Percentiles rank a stretch among this genome's conserved stretches.
phyloP scores from a whole-genome alignment of 441 rosid genomes.

The Brassica balearica region DNA sequence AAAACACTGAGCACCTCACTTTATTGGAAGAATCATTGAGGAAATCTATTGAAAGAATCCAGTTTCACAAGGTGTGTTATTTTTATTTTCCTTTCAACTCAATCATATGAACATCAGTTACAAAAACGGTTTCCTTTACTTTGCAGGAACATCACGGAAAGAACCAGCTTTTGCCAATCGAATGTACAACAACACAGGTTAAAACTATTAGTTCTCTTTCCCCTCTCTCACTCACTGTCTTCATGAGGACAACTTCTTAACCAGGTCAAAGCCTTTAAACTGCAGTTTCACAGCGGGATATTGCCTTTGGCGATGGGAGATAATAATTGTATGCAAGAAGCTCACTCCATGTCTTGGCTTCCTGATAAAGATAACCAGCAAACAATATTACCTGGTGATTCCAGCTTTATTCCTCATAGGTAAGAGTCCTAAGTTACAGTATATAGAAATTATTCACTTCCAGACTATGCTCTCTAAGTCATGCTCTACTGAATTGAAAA shows the following conservation, averaged over 20 bases:
- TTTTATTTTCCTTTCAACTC: slow-evolving; percentile 20
- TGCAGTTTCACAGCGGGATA: too few relatives aligned
- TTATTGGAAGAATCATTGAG: slow-evolving; percentile 53
- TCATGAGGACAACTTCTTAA: too few relatives aligned
- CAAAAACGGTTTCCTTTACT: slow-evolving; percentile 15
- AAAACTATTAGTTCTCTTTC: too few relatives aligned
- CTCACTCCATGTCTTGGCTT: slow-evolving; percentile 69
- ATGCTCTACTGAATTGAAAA: slow-evolving; percentile 13
- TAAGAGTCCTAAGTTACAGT: slow-evolving; percentile 31
- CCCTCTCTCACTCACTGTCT: too few relatives aligned
- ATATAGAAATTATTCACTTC: background rate
- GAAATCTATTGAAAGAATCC: slow-evolving; percentile 62
- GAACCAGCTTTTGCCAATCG: slow-evolving; percentile 60
- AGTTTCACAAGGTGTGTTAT: slow-evolving; percentile 57
- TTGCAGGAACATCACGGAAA: slow-evolving; percentile 66
- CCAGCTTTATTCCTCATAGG: slow-evolving; percentile 58
- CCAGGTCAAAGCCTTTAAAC: too few relatives aligned
- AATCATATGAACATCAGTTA: slow-evolving; percentile 3
- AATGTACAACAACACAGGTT: slow-evolving; percentile 62
- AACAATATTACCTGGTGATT: slow-evolving; percentile 55
- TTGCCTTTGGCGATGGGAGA: slow-evolving; percentile 60
- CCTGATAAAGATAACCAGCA: slow-evolving; percentile 65
- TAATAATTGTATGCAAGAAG: slow-evolving; percentile 51
- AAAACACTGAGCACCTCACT: too few relatives aligned
- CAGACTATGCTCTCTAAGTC: slow-evolving; percentile 7